Evolutionary conservation across 495 filamentous ascomycete species (phyloP).

Genomic region (Parachaetomium inaequale): DNA sequence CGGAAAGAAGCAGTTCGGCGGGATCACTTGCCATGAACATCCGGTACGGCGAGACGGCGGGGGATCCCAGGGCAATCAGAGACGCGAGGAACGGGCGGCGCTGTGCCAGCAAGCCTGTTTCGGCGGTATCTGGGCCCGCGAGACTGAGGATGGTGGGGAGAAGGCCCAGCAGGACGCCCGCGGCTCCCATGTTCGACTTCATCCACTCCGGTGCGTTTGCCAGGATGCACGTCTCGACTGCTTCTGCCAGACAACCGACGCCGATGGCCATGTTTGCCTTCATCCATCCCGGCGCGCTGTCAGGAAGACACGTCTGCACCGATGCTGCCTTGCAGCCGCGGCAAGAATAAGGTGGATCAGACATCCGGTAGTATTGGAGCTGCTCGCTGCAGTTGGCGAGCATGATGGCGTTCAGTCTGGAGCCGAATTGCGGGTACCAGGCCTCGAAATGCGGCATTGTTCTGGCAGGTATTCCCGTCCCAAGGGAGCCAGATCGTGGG

Average conservation of each 20-base stretch:
- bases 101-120: neutral
- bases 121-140: neutral
- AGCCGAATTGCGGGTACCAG: neutral
- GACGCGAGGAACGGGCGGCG: neutral
- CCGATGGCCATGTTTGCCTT: neutral
- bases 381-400: neutral
- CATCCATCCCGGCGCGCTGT: neutral
- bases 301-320: neutral
- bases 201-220: neutral
- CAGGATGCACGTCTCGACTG: neutral
- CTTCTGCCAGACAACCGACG: neutral
- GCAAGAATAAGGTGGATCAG: neutral
- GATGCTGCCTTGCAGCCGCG: neutral
- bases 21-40: neutral
- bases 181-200: neutral
- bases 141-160: neutral
- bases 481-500: too few relatives aligned
- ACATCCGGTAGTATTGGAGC: neutral
- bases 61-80: neutral
- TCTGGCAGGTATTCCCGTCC: neutral
- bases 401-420: neutral
- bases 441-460: neutral
- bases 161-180: neutral
- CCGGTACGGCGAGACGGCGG: neutral
- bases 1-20: neutral